Evolutionary conservation across 306 rosid species (phyloP).

Genomic region (Canavalia ensiformis): DNA sequence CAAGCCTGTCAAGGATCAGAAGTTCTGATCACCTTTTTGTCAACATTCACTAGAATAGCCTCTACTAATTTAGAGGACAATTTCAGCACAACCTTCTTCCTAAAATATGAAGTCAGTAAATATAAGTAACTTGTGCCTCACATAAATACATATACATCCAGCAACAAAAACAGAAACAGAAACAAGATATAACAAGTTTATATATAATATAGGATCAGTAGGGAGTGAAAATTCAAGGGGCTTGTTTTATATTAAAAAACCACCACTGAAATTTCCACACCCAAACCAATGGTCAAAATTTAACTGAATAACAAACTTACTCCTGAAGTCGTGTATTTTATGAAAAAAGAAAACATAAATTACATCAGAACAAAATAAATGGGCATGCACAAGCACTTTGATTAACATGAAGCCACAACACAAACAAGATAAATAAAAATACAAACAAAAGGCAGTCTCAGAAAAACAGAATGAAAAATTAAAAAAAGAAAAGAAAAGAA

Average conservation of each 20-base stretch:
- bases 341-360: neutral
- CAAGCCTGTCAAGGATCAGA: neutral
- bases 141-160: neutral
- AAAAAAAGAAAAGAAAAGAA: neutral
- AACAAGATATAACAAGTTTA: neutral
- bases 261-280: neutral
- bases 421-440: neutral
- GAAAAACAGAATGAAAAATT: neutral
- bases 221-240: neutral
- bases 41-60: neutral
- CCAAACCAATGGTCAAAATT: neutral
- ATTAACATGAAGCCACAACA: neutral
- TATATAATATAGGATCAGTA: neutral
- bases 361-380: neutral
- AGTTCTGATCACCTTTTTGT: neutral
- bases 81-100: slow-evolving; percentile 23
- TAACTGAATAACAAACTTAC: neutral
- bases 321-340: neutral
- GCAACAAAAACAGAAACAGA: neutral
- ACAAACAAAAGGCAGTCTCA: neutral
- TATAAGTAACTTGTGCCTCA: neutral
- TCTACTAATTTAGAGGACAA: slow-evolving; percentile 8
- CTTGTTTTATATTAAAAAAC: neutral
- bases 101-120: neutral
- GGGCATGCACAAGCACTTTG: neutral